Base-by-base conservation (phyloP, 768 basidiomycete genomes). In the Boletus huronensis region DNA sequence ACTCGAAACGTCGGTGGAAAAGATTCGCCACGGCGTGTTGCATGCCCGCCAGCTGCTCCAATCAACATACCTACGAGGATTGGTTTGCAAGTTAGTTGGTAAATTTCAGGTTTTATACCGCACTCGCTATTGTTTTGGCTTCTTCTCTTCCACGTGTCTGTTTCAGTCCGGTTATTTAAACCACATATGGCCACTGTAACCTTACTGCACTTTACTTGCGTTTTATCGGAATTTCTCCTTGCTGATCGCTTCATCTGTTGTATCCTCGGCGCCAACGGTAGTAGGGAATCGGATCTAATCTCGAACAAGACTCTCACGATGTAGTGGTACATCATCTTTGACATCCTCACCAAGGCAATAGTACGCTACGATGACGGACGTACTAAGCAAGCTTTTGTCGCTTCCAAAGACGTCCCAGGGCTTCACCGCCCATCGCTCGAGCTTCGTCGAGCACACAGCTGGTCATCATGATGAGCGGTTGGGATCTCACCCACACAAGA, bases 401-500 rank as follows among this genome's bases (percentile, higher is more conserved):
- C 64, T 83, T 1, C 81, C 84, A 35, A 72, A 72, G 53, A 79
- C 79, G 0, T 83, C 84, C 3, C 69, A 75, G 8, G 82, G 74
- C 3, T 79, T 86, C 53, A 76, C 75, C 8, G 67, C 74, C 31
- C 58, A 79, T 21, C 74, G 70, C 34, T 58, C 76, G 4, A 71
- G 77, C 6, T 64, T 74, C 40, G 50, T 71, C 45, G 74, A 75
- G 52, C 52, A n/a, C 26, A 49, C 66, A 8, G 1, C 59, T 28
- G 69, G 75, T 54, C 55, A 38, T 21, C 55, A 59, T 51, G 74
- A 59, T 51, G 74, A 77, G 54, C 77, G 77, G 71, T 78, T 75
- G 65, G 79, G 74, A 67, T 81, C 81, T 71, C 82, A 79, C 74
- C 80, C 81, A 59, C 80, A 78, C 71, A 90, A 90, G 76, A 81